Evolutionary conservation across 1,139 yeast genomes (phyloP), one percentile per base, ranked within the genome.

Genomic region (Hyphopichia khmerensis): DNA sequence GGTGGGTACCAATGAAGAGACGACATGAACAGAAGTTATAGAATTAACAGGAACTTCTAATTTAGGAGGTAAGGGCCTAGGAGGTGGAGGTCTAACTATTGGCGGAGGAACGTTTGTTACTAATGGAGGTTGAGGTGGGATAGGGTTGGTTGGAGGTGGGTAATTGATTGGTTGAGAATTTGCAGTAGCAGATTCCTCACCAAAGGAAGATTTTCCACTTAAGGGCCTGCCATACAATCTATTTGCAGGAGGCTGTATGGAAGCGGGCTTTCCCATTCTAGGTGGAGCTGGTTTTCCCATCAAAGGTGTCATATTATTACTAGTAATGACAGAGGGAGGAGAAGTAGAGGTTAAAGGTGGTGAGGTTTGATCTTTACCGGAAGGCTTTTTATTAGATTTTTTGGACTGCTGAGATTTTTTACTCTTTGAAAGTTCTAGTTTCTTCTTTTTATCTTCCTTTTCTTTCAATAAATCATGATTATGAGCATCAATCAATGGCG

Each of bases 241-340:
- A 40, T 71, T 66, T 11, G 72, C 61, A 3, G 77, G 75, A 6
- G 78, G 79, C 48, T 72, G 78, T 18, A 72, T 72, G 14, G 75
- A 63, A n/a, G 79, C 79, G 1, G 73, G 72, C 43, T 67, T 68
- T 1, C 76, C 76, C 75, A 70, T 70, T 43, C 73, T 52, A 14
- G 73, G 73, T 4, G 56, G 51, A 0, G 64, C 64, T 3, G 72
- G 69, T 43, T 66, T 69, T 1, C 75, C 75, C 72, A 67, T 69
- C 8, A 68, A 51, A 2, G 73, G 74, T n/a, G 61, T 52, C 5
- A 59, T 36, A 14, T 13, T 14, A 14, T 29, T 10, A 16, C 21
- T 35, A 17, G 32, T 16, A 5, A 9, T 14, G n/a, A 52, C 27
- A 29, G 52, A 32, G 8, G 50, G 46, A 17, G 43, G 44, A 15